phyloP scores from a whole-genome alignment of 2,329 filamentous ascomycete species.

The Fusarium nisikadoi region DNA sequence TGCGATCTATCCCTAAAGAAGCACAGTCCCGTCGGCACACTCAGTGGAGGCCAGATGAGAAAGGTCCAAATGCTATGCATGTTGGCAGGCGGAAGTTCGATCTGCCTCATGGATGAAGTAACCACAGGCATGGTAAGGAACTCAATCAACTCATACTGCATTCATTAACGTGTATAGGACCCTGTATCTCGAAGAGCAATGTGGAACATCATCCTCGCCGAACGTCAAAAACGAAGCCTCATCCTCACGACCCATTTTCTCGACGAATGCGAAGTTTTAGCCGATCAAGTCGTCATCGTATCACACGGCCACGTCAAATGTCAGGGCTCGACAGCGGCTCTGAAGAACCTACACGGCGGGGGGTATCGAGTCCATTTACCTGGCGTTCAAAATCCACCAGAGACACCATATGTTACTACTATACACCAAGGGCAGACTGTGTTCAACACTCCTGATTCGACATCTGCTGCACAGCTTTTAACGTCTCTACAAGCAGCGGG shows the following conservation, averaged over 20 bases:
- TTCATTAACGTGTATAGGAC: slow-evolving; percentile 68
- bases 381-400: neutral
- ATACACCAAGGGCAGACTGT: slow-evolving; percentile 9
- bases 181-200: slow-evolving; percentile 83
- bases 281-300: slow-evolving; percentile 65
- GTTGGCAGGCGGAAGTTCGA: slow-evolving; percentile 80
- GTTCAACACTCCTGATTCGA: neutral
- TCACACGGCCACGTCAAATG: slow-evolving; percentile 13
- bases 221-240: slow-evolving; percentile 80
- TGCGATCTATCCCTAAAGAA: slow-evolving; percentile 79
- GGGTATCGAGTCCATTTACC: neutral
- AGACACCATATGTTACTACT: neutral
- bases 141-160: fast-evolving
- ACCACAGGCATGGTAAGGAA: slow-evolving; percentile 59
- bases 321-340: slow-evolving; percentile 1
- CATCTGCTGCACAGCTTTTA: neutral
- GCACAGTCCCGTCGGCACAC: slow-evolving; percentile 72
- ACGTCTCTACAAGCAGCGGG: neutral
- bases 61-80: slow-evolving; percentile 91
- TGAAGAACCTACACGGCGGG: slow-evolving; percentile 10
- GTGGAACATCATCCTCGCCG: slow-evolving; percentile 86
- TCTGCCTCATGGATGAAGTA: slow-evolving; percentile 60
- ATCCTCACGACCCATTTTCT: slow-evolving; percentile 88
- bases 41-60: slow-evolving; percentile 86
- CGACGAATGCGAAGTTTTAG: slow-evolving; percentile 84